Evolutionary conservation across 805 yeast species (phyloP), one percentile per base, ranked within the genome.

Genomic region (Cyberlindnera sargentensis): DNA sequence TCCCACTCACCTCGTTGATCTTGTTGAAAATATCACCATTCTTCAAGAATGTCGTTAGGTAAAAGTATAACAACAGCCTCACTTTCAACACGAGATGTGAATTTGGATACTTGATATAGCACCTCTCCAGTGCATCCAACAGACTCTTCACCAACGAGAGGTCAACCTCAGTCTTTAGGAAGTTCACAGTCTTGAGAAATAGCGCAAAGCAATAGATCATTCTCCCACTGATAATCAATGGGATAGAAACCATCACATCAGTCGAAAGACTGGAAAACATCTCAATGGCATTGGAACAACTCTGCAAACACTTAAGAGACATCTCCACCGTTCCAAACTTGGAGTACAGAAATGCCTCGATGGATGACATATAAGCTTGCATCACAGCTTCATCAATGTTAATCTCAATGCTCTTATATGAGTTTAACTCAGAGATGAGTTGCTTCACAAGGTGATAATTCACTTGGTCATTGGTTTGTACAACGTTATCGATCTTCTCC

Each of bases 401-500:
- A 3, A 47, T 43, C 3, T 42, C 29, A 28, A 45, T 44, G 6
- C 29, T 25, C 28, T 37, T 43, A 26, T 49, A 41, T 2, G 9
- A n/a, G 6, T 49, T 50, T 24, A 57, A 47, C 35, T 52, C 57
- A 25, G 36, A 24, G 4, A 44, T 31, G 23, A 57, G 45, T 35
- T 46, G 43, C 24, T 46, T 46, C 7, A 57, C 41, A 31, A 56
- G 27, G 0, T 48, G 42, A 10, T 40, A 35, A 31, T 56, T 55
- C 4, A 47, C 47, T n/a, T 50, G 47, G 34, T 51, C 57, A 6
- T 47, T 33, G 2, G 37, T 3, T 6, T 39, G 42, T 9, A 56
- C 37, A 31, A 52, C 49, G 8, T 37, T 36, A 11, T 56, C 60
- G 30, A 82, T 76, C 41, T 72, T 75, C 51, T 86, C 95, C 50